Evolutionary conservation across 345 rosid species (phyloP), one percentile per base, ranked within the genome.

Genomic region (Salix purpurea): DNA sequence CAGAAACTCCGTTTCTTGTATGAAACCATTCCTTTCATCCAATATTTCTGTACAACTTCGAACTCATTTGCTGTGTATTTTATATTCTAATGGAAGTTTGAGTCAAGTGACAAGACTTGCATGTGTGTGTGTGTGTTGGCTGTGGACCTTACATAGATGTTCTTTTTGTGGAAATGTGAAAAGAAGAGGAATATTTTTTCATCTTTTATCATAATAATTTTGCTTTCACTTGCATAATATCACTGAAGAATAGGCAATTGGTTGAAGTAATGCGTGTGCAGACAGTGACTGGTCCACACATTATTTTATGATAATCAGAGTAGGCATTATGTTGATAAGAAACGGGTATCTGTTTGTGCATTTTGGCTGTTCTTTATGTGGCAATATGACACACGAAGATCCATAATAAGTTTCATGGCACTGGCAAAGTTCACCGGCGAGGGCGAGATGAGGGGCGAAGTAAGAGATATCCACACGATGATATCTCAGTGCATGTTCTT

Each of bases 1-100:
- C 7, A 76, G 78, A 92, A 81, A 82, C 89, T 92, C 46, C 86
- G 96, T 6, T 89, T 91, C 87, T 76, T 92, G 97, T 92, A 92
- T 21, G 95, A 75, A 79, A 77, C 48, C 71, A 34, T 30, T 40
- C 77, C 74, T 74, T 40, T 74, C 26, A 7, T 67, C n/a, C 65
- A 26, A 32, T 14, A 24, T 69, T 39, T 23, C 6, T 67, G 46
- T 11, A 10, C 21, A 66, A 36, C 13, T 66, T 66, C 23, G 46
- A 58, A 58, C 28, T 23, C 11, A 13, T 75, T 34, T 67, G 15
- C 46, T 34, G 23, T 39, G 30, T 30, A 4, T 28, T 69, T 62
- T 56, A 56, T 62, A 36, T 40, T 32, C 74, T 28, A 64, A 21
- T 77, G 46, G 42, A 28, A 62, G 58, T 64, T 64, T 26, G 9